Percentiles rank a stretch among this genome's conserved stretches.
These are phyloP conservation scores for Streptanthus diversifolius DNA, from an alignment of 345 rosid species.

Conservation along the genomic window DNA sequence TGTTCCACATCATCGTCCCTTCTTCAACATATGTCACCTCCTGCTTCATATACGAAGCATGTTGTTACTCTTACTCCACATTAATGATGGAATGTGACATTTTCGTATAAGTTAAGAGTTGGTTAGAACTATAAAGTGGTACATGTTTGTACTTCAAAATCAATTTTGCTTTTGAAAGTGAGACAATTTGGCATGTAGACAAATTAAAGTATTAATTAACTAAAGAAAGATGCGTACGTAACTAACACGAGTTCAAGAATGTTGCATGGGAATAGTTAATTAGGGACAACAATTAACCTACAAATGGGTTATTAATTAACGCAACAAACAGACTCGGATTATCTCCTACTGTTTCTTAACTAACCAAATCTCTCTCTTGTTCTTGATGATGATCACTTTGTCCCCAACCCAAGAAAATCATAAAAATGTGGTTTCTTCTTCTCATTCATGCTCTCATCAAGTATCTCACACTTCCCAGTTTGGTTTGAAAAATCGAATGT, in stretches of 20 bases:
- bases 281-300: not conserved
- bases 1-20: slow-evolving; percentile 29
- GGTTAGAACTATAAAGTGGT: slow-evolving; percentile 29
- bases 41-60: slow-evolving; percentile 29
- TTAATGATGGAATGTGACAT: slow-evolving; percentile 24
- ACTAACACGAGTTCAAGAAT: slow-evolving; percentile 14
- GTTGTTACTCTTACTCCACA: slow-evolving; percentile 27
- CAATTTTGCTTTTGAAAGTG: slow-evolving; percentile 18
- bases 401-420: slow-evolving; percentile 41
- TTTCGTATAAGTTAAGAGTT: slow-evolving; percentile 34
- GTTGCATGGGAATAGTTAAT: slow-evolving; percentile 14
- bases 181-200: slow-evolving; percentile 25
- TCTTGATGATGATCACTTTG: slow-evolving; percentile 14
- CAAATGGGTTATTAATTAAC: slow-evolving; percentile 1
- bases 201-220: slow-evolving; percentile 14
- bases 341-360: slow-evolving; percentile 1
- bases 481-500: not conserved
- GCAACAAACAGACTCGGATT: slow-evolving; percentile 13
- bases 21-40: slow-evolving; percentile 27
- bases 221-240: slow-evolving; percentile 13
- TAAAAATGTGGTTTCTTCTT: slow-evolving; percentile 27
- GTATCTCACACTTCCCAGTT: not conserved
- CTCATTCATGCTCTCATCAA: not conserved
- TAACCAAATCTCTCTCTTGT: slow-evolving; percentile 7
- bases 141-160: slow-evolving; percentile 18